Evolutionary conservation across 2,329 filamentous ascomycete genomes (phyloP).

Genomic region (Fusarium temperatum): DNA sequence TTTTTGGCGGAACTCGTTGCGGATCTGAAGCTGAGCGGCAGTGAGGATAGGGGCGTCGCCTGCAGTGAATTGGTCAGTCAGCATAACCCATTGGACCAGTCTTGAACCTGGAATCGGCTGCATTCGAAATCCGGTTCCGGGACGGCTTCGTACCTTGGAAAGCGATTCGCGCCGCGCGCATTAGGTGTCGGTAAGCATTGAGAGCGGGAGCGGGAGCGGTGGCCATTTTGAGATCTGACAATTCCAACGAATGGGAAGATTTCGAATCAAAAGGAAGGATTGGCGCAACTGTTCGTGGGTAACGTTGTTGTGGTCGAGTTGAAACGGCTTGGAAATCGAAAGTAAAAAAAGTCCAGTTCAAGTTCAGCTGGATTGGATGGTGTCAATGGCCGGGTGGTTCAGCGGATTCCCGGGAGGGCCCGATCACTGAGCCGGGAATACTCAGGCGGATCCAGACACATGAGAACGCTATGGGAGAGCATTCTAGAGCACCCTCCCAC

Average conservation of each 20-base stretch:
- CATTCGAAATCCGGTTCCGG: background rate
- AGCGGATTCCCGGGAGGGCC: background rate
- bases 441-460: background rate
- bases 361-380: background rate
- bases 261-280: no score
- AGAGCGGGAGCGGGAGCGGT: constrained; percentile 64
- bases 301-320: background rate
- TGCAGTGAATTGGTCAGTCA: constrained; percentile 48
- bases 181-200: constrained; percentile 80
- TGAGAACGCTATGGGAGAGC: background rate
- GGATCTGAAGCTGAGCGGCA: constrained; percentile 78
- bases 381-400: background rate
- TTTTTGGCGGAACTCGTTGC: constrained; percentile 76
- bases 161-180: constrained; percentile 82
- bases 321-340: constrained; percentile 7
- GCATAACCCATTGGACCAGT: background rate
- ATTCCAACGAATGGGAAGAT: background rate
- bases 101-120: no score
- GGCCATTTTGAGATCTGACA: constrained; percentile 19
- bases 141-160: constrained; percentile 73
- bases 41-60: constrained; percentile 75
- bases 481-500: background rate
- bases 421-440: background rate
- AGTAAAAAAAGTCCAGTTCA: constrained; percentile 20
- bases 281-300: background rate